Evolutionary conservation across 352 stramenopile genomes (phyloP).

Genomic region (Hyaloperonospora brassicae): DNA sequence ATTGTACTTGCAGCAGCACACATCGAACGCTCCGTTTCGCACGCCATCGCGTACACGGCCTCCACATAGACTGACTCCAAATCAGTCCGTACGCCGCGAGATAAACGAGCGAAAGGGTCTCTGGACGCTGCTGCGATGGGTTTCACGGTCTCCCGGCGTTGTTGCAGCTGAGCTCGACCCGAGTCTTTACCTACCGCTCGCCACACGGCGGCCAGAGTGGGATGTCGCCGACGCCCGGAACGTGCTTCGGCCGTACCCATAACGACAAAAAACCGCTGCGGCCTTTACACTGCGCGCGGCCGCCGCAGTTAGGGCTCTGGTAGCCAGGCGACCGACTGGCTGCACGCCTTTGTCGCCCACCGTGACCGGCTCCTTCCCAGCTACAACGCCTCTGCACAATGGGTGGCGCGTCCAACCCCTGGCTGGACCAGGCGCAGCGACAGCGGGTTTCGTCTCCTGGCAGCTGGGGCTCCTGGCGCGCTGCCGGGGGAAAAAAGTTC

Average conservation of each 20-base stretch:
- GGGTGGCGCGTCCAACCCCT: constrained; percentile 2
- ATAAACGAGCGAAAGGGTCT: constrained; percentile 1
- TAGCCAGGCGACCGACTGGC: background rate
- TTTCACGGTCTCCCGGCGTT: constrained; percentile 13
- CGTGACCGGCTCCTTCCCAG: constrained; percentile 1
- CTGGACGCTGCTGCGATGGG: constrained; percentile 3
- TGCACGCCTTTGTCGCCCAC: background rate
- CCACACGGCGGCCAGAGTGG: constrained; percentile 12
- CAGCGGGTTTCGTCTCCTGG: constrained; percentile 22
- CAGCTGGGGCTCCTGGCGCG: constrained; percentile 10
- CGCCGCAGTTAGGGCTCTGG: background rate
- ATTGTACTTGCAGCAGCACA: constrained; percentile 5
- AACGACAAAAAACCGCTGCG: background rate
- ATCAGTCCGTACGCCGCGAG: constrained; percentile 12
- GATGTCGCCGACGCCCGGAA: constrained; percentile 8
- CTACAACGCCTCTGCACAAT: constrained; percentile 4
- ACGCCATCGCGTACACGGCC: constrained; percentile 22
- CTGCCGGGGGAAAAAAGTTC: constrained; percentile 3
- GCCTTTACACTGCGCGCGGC: constrained; percentile 1
- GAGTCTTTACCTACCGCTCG: constrained; percentile 24
- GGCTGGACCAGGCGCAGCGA: constrained; percentile 9
- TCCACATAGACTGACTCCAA: constrained; percentile 21
- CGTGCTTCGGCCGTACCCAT: constrained; percentile 5
- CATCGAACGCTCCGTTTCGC: constrained; percentile 27
- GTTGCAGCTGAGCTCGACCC: constrained; percentile 21